These are phyloP conservation scores for Penstemon newberryi DNA, from an alignment of 257 asterid species.

Conservation along the genomic window DNA sequence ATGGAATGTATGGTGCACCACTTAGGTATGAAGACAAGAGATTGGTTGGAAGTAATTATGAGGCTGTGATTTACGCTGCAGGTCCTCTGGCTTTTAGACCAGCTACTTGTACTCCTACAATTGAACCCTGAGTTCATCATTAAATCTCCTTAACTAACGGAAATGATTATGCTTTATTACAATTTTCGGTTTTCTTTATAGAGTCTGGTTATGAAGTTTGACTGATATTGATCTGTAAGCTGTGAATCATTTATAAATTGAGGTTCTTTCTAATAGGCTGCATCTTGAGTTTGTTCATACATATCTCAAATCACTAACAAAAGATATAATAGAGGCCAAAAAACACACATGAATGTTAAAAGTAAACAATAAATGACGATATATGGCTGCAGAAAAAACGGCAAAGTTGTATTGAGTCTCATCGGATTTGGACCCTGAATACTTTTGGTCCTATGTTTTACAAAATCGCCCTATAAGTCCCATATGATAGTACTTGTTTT, in stretches of 20 bases:
- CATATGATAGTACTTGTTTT: too few relatives aligned
- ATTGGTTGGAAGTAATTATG: constrained; percentile 44
- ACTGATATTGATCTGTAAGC: constrained; percentile 24
- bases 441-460: too few relatives aligned
- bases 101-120: constrained; percentile 51
- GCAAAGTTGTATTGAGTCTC: too few relatives aligned
- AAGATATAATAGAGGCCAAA: neutral
- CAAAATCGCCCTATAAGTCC: too few relatives aligned
- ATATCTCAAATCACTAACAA: too few relatives aligned
- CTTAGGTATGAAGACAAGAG: constrained; percentile 67
- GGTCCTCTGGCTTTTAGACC: constrained; percentile 88
- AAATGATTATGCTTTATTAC: constrained; percentile 10
- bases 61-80: constrained; percentile 68
- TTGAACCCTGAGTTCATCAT: constrained; percentile 28
- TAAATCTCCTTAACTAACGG: neutral
- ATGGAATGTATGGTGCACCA: constrained; percentile 75
- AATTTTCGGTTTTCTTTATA: neutral
- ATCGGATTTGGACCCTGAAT: too few relatives aligned
- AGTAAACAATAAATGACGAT: neutral
- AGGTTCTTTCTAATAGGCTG: too few relatives aligned
- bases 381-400: too few relatives aligned
- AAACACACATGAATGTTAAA: neutral
- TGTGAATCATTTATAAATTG: constrained; percentile 24
- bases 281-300: too few relatives aligned
- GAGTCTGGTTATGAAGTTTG: neutral